Percentiles rank a stretch among this genome's conserved stretches.
Evolutionary conservation across 169 alveolate genomes (phyloP).

Genomic region (Cyclospora cayetanensis): DNA sequence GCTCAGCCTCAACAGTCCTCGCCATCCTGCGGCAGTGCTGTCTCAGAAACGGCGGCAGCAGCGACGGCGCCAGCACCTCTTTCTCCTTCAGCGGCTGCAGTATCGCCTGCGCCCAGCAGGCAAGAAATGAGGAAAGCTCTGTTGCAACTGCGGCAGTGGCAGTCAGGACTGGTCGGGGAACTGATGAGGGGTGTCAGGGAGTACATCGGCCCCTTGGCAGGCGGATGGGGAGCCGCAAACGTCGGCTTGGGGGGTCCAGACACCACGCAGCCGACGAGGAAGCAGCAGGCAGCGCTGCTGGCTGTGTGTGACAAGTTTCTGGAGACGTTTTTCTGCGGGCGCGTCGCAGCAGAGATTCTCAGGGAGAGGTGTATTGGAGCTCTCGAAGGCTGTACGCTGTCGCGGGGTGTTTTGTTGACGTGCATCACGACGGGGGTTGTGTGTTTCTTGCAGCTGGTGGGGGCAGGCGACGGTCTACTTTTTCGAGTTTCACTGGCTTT

Average conservation of each 20-base stretch:
- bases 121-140: not conserved
- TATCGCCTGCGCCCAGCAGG: not conserved
- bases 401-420: not conserved
- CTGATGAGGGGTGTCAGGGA: not conserved
- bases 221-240: not conserved
- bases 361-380: slow-evolving; percentile 28
- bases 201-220: slow-evolving; percentile 8
- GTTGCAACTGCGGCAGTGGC: slow-evolving; percentile 45
- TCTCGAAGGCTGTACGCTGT: slow-evolving; percentile 26
- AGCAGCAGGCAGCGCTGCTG: slow-evolving; percentile 57
- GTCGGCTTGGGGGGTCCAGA: not conserved
- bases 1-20: slow-evolving; percentile 6
- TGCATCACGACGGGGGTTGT: not conserved
- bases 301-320: slow-evolving; percentile 18
- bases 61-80: too few relatives aligned
- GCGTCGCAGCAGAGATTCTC: slow-evolving; percentile 11
- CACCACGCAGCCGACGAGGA: not conserved
- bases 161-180: not conserved
- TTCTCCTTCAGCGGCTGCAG: not conserved
- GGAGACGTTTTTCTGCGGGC: slow-evolving; percentile 8
- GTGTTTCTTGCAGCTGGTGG: slow-evolving; percentile 20
- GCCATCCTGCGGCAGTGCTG: not conserved
- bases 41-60: not conserved
- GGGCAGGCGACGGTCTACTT: too few relatives aligned
- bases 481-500: too few relatives aligned